A percentile compares a stretch with the other conserved stretches of the same genome.
phyloP scores from a whole-genome alignment of 495 filamentous ascomycete genomes.

The Glutinoglossum americanum region DNA sequence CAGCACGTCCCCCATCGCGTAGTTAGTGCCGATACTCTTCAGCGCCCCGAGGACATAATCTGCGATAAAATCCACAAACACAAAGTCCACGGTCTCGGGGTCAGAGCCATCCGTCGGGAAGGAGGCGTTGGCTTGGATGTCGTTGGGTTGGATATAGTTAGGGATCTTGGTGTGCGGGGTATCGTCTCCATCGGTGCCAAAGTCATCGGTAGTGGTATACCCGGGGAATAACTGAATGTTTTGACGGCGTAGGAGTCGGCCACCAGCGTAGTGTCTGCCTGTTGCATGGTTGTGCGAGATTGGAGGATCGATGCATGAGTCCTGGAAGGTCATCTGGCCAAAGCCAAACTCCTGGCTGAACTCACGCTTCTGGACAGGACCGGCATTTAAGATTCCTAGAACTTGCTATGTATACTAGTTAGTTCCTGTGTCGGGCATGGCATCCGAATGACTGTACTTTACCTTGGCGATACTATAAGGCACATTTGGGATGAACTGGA shows the following conservation, averaged over 20 bases:
- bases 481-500: conserved; percentile 57
- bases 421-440: neutral
- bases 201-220: conserved; percentile 78
- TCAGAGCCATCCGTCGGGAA: conserved; percentile 22
- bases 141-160: conserved; percentile 63
- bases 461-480: conserved; percentile 45
- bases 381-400: conserved; percentile 45
- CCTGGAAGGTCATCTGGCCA: conserved; percentile 15
- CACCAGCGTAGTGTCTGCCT: neutral
- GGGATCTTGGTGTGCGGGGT: conserved; percentile 54
- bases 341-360: conserved; percentile 13
- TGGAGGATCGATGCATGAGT: conserved; percentile 23
- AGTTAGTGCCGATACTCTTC: conserved; percentile 39
- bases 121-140: conserved; percentile 42
- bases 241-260: conserved; percentile 21
- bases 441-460: neutral
- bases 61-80: conserved; percentile 83
- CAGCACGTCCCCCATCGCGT: conserved; percentile 31
- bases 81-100: conserved; percentile 58
- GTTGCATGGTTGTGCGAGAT: conserved; percentile 5
- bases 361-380: conserved; percentile 19
- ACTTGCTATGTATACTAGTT: conserved; percentile 22
- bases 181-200: conserved; percentile 71
- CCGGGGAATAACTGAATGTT: conserved; percentile 35
- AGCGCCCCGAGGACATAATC: conserved; percentile 56